Conservation (phyloP, 305 asterid genomes). For the Rubia peregrina region DNA sequence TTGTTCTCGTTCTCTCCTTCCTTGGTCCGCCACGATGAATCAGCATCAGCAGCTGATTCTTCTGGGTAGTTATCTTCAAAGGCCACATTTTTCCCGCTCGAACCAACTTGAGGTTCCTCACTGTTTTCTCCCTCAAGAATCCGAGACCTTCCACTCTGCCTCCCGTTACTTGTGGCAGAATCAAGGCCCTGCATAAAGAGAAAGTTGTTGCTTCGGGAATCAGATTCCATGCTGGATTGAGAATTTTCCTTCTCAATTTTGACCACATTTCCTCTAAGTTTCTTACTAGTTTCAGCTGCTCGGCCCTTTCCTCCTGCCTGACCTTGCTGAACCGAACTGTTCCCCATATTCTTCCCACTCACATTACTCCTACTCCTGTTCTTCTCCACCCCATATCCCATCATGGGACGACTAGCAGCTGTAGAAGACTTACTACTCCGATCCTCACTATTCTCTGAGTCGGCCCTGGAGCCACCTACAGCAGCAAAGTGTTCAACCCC, state of each 20-base stretch:
- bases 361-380: conserved; percentile 27
- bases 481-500: conserved; percentile 28
- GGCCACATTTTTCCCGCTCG: conserved; percentile 34
- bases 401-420: conserved; percentile 50
- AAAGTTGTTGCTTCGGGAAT: conserved; percentile 67
- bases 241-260: conserved; percentile 82
- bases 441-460: conserved; percentile 67
- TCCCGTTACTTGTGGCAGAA: conserved; percentile 40
- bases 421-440: conserved; percentile 77
- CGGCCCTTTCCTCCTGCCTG: conserved; percentile 34
- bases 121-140: conserved; percentile 45
- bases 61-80: conserved; percentile 38
- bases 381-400: conserved; percentile 34
- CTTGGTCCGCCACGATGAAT: conserved; percentile 39
- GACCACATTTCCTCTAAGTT: conserved; percentile 60
- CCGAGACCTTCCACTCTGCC: conserved; percentile 30
- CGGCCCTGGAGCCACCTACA: conserved; percentile 34
- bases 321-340: conserved; percentile 29
- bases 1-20: conserved; percentile 36
- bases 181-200: conserved; percentile 46
- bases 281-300: conserved; percentile 42
- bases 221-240: conserved; percentile 93
- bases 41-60: conserved; percentile 49
- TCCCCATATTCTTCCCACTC: conserved; percentile 41
- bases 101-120: conserved; percentile 36